These are phyloP conservation scores for Claviceps capensis DNA, from an alignment of 2,329 filamentous ascomycete species.

Conservation along the genomic window DNA sequence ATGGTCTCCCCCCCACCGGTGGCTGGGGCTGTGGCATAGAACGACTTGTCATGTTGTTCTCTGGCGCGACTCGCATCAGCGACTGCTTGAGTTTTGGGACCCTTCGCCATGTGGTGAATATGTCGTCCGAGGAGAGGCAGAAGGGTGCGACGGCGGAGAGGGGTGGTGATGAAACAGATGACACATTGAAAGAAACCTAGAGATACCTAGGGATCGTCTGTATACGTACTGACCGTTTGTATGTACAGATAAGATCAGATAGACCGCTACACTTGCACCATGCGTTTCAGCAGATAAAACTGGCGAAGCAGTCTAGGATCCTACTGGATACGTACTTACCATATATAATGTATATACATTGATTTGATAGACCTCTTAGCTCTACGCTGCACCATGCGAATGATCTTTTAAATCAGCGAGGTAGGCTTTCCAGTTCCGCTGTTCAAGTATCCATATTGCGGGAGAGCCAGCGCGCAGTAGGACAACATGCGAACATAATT, in stretches of 20 bases:
- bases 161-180: background rate
- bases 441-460: no score
- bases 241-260: background rate
- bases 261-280: no score
- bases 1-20: conserved; percentile 85
- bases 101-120: conserved; percentile 51
- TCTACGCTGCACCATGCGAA: no score
- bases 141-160: conserved; percentile 6
- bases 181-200: background rate
- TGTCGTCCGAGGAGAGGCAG: conserved; percentile 25
- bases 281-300: no score
- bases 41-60: conserved; percentile 80
- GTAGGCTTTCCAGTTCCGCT: no score
- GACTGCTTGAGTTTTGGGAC: conserved; percentile 86
- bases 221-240: background rate
- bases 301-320: no score
- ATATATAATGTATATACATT: no score
- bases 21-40: conserved; percentile 95
- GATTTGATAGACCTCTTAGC: no score
- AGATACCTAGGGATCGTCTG: background rate
- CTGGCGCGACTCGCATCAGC: conserved; percentile 62
- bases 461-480: no score
- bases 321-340: no score
- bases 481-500: no score
- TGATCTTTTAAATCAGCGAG: no score